Evolutionary conservation across 768 basidiomycete genomes (phyloP).

Genomic region (Dioszegia crocea): DNA sequence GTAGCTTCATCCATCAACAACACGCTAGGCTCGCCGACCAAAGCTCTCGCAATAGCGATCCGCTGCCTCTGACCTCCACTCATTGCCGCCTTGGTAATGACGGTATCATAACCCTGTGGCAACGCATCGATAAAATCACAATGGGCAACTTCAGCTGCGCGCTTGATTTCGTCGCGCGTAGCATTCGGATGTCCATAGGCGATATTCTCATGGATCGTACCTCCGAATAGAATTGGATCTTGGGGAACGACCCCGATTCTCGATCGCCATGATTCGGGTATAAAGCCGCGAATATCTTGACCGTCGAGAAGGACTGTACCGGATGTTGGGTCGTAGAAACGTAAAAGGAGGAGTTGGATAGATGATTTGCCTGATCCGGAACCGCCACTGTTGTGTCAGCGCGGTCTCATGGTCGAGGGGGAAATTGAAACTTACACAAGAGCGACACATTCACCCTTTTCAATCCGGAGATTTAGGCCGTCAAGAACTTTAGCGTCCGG

Average conservation of each 20-base stretch:
- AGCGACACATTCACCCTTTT: constrained; percentile 82
- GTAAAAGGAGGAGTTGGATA: constrained; percentile 75
- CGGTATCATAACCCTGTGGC: constrained; percentile 86
- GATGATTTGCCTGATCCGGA: constrained; percentile 93
- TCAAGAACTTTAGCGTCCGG: constrained; percentile 72
- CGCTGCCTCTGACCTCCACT: constrained; percentile 54
- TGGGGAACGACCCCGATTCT: constrained; percentile 89
- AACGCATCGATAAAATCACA: constrained; percentile 92
- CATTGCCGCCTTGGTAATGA: constrained; percentile 63
- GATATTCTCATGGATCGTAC: constrained; percentile 90
- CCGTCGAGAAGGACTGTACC: constrained; percentile 79
- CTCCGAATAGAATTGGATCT: constrained; percentile 82
- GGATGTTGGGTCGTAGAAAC: constrained; percentile 78
- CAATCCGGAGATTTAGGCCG: constrained; percentile 73
- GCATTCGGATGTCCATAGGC: constrained; percentile 73
- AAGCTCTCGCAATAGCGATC: constrained; percentile 80
- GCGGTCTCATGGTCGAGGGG: background rate
- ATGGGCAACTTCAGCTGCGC: constrained; percentile 82
- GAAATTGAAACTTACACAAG: constrained; percentile 66
- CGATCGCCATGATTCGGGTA: constrained; percentile 75
- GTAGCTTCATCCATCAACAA: constrained; percentile 86
- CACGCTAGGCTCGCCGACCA: constrained; percentile 81
- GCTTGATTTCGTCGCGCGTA: constrained; percentile 68
- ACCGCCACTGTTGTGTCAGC: constrained; percentile 60
- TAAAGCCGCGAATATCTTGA: constrained; percentile 82